Evolutionary conservation across 805 yeast genomes (phyloP).

Genomic region (Saccharomycopsis fermentans): DNA sequence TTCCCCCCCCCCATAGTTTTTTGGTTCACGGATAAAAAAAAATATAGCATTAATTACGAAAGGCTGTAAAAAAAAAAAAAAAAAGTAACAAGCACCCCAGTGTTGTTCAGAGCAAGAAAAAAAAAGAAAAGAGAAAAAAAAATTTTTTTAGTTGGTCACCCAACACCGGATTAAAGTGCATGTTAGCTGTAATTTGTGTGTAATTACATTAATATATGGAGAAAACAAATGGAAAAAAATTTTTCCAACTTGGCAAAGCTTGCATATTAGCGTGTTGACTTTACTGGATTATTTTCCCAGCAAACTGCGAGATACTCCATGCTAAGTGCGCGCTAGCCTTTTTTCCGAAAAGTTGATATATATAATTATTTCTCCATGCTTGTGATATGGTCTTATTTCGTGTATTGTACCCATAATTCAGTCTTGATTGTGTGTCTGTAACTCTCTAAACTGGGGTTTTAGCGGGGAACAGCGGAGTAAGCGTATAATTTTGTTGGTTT

Average conservation of each 20-base stretch:
- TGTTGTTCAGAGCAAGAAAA: not conserved
- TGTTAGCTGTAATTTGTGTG: not conserved
- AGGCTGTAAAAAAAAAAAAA: too few relatives aligned
- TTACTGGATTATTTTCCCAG: not conserved
- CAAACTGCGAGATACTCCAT: too few relatives aligned
- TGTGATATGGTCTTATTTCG: not conserved
- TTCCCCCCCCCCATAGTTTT: not conserved
- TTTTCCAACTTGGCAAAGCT: not conserved
- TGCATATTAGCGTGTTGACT: not conserved
- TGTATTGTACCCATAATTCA: not conserved
- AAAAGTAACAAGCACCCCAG: not conserved
- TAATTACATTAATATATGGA: not conserved
- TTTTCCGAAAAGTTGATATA: not conserved
- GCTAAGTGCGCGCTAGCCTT: not conserved
- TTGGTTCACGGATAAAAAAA: not conserved
- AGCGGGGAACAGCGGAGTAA: not conserved
- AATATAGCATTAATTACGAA: too few relatives aligned
- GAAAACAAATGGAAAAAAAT: not conserved
- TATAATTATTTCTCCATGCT: not conserved
- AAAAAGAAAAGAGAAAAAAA: too few relatives aligned
- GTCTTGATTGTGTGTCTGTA: not conserved
- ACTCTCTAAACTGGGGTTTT: too few relatives aligned
- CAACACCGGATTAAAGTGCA: not conserved
- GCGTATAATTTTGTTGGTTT: not conserved
- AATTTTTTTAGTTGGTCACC: not conserved